phyloP scores from a whole-genome alignment of 768 basidiomycete genomes.

The Kwoniella shandongensis region DNA sequence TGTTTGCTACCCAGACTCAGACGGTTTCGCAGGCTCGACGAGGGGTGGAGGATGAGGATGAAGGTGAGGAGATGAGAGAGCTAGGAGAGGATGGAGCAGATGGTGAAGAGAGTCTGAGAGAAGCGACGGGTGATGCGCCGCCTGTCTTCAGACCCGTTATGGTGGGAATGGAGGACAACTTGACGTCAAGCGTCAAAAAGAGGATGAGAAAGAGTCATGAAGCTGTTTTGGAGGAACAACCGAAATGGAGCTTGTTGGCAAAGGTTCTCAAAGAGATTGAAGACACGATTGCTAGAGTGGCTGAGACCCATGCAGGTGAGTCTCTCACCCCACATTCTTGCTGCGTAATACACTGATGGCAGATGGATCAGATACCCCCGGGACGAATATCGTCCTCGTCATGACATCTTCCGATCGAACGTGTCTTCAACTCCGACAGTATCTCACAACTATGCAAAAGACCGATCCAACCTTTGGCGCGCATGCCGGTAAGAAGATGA shows the following conservation, averaged over 20 bases:
- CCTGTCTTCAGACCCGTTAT: constrained; percentile 39
- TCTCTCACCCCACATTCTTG: neutral
- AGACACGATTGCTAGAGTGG: constrained; percentile 59
- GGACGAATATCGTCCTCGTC: constrained; percentile 74
- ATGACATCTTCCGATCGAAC: constrained; percentile 83
- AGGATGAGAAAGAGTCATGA: constrained; percentile 79
- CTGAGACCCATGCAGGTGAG: constrained; percentile 38
- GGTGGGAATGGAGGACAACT: constrained; percentile 32
- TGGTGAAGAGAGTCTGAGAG: constrained; percentile 18
- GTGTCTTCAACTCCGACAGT: constrained; percentile 73
- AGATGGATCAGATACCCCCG: constrained; percentile 54
- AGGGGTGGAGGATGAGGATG: constrained; percentile 16
- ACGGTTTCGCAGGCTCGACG: constrained; percentile 19
- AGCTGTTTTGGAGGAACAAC: constrained; percentile 86
- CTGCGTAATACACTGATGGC: neutral
- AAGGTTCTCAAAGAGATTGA: constrained; percentile 90
- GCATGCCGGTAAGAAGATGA: constrained; percentile 67
- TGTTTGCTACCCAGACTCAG: constrained; percentile 43
- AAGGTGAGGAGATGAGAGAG: constrained; percentile 34
- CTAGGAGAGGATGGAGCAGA: constrained; percentile 21
- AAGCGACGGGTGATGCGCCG: constrained; percentile 21
- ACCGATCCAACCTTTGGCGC: constrained; percentile 43
- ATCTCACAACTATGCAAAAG: constrained; percentile 63
- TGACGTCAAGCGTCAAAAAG: constrained; percentile 46
- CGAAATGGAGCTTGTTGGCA: constrained; percentile 84